Percentiles rank a stretch among this genome's conserved stretches.
Evolutionary conservation across 352 stramenopile species (phyloP).

Genomic region (Phytophthora cryptogea): DNA sequence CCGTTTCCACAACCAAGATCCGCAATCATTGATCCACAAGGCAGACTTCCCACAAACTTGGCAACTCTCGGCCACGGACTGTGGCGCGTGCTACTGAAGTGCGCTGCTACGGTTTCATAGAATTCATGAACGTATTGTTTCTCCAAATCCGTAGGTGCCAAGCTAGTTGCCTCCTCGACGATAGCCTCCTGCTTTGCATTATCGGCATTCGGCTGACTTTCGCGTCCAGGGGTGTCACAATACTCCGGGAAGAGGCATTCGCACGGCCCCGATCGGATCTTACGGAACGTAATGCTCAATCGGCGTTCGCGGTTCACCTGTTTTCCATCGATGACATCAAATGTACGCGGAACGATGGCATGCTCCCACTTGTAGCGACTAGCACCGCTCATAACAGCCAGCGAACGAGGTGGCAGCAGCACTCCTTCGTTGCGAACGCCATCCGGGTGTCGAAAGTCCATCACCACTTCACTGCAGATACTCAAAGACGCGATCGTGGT

Average conservation of each 20-base stretch:
- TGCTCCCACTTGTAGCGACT: slow-evolving; percentile 91
- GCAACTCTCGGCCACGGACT: slow-evolving; percentile 81
- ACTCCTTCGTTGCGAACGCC: slow-evolving; percentile 57
- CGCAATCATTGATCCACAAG: slow-evolving; percentile 64
- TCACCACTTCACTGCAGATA: slow-evolving; percentile 79
- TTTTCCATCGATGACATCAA: slow-evolving; percentile 85
- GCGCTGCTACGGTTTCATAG: slow-evolving; percentile 81
- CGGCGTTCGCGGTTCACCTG: slow-evolving; percentile 65
- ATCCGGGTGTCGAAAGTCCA: slow-evolving; percentile 82
- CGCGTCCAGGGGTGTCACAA: slow-evolving; percentile 52
- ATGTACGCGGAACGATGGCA: slow-evolving; percentile 78
- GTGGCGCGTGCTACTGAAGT: slow-evolving; percentile 90
- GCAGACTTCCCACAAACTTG: slow-evolving; percentile 63
- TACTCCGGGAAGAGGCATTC: slow-evolving; percentile 71
- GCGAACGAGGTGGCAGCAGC: slow-evolving; percentile 68
- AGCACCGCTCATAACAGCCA: slow-evolving; percentile 83
- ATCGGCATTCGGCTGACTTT: slow-evolving; percentile 15
- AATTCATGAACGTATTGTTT: slow-evolving; percentile 87
- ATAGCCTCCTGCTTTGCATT: slow-evolving; percentile 4
- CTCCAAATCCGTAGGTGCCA: slow-evolving; percentile 67
- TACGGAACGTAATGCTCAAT: slow-evolving; percentile 90
- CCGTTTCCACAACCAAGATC: slow-evolving; percentile 89
- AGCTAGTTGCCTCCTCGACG: slow-evolving; percentile 10
- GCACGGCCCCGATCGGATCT: slow-evolving; percentile 71
- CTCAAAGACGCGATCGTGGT: slow-evolving; percentile 83